A percentile compares a stretch with the other conserved stretches of the same genome.
Conservation (phyloP, 208 protist genomes). For the Leishmania turanica region DNA sequence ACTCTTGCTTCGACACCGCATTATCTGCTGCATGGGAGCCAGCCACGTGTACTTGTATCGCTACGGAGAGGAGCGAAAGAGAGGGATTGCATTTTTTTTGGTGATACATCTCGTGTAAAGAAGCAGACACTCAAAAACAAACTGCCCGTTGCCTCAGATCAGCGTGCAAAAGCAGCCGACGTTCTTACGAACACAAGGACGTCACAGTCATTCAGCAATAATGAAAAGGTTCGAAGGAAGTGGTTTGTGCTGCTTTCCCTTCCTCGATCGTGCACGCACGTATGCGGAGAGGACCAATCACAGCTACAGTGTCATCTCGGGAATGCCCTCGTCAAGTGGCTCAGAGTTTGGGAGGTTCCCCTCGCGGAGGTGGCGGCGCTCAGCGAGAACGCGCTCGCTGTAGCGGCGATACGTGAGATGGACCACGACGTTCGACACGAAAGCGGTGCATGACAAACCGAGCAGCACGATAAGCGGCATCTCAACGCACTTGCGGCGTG, state of each 20-base stretch:
- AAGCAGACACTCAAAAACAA: background rate
- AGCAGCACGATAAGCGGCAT: slow-evolving; percentile 56
- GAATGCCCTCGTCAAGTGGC: background rate
- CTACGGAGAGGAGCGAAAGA: background rate
- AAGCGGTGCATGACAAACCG: slow-evolving; percentile 38
- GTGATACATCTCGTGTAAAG: background rate
- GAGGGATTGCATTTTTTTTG: background rate
- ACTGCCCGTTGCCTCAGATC: background rate
- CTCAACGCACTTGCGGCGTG: slow-evolving; percentile 38
- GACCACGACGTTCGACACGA: slow-evolving; percentile 42
- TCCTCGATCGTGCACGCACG: background rate
- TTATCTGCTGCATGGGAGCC: background rate
- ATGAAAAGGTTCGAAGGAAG: background rate
- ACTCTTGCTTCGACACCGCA: background rate
- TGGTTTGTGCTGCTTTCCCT: background rate
- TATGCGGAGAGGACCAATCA: background rate
- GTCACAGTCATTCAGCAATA: background rate
- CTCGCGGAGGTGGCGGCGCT: slow-evolving; percentile 39
- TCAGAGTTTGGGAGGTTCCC: slow-evolving; percentile 13
- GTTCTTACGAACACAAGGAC: slow-evolving; percentile 1
- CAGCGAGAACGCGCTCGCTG: slow-evolving; percentile 39
- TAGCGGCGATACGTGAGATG: slow-evolving; percentile 48
- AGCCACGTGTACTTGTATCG: background rate
- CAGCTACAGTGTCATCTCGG: background rate
- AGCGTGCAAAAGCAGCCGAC: background rate